A percentile compares a stretch with the other conserved stretches of the same genome.
Evolutionary conservation across 306 rosid species (phyloP).

Genomic region (Medicago arabica): DNA sequence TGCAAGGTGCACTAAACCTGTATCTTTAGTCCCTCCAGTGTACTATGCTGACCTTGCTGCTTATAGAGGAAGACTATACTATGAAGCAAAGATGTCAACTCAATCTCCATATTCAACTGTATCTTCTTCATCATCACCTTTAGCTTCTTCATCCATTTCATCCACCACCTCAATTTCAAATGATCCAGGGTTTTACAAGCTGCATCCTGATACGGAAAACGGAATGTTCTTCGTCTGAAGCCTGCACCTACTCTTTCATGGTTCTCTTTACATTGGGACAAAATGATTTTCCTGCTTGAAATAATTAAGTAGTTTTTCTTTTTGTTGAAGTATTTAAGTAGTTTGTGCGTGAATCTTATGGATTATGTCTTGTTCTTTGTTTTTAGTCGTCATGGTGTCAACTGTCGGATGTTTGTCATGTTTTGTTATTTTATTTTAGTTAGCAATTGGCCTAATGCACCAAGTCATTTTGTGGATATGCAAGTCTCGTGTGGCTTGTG

Average conservation of each 20-base stretch:
- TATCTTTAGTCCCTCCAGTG: conserved; percentile 80
- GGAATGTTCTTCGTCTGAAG: conserved; percentile 65
- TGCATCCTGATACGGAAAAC: conserved; percentile 60
- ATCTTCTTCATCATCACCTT: conserved; percentile 30
- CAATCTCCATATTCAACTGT: conserved; percentile 40
- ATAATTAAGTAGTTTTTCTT: conserved; percentile 44
- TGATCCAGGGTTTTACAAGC: conserved; percentile 43
- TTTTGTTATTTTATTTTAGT: neutral
- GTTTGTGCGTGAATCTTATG: no score
- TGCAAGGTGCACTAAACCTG: conserved; percentile 86
- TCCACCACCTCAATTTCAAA: conserved; percentile 41
- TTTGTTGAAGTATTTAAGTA: conserved; percentile 29
- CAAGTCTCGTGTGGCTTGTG: no score
- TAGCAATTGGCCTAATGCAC: neutral
- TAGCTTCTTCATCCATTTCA: conserved; percentile 39
- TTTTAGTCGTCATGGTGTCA: neutral
- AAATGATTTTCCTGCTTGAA: neutral
- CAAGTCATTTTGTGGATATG: neutral
- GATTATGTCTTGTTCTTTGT: conserved; percentile 22
- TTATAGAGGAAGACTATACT: conserved; percentile 69
- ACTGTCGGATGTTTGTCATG: neutral
- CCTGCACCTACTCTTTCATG: neutral
- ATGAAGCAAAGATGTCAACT: conserved; percentile 50
- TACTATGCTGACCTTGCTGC: conserved; percentile 89
- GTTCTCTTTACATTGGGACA: conserved; percentile 22